phyloP scores from a whole-genome alignment of 768 basidiomycete genomes.

The Mycena belliarum region DNA sequence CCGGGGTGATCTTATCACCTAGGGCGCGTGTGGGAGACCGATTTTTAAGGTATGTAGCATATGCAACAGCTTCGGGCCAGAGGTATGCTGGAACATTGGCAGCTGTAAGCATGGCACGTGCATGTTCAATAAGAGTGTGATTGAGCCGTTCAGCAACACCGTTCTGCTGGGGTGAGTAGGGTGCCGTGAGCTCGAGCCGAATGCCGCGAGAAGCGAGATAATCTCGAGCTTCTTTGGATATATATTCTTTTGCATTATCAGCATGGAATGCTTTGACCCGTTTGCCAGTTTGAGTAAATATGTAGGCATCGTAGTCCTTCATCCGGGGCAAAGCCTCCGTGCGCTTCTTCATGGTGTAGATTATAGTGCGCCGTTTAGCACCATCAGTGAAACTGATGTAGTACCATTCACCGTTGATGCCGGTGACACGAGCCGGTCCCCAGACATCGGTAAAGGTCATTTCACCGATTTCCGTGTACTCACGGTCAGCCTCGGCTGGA shows the following conservation, averaged over 20 bases:
- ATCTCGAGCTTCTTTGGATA: slow-evolving; percentile 3
- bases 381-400: slow-evolving; percentile 21
- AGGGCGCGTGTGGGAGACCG: too few relatives aligned
- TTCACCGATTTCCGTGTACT: slow-evolving; percentile 23
- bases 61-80: too few relatives aligned
- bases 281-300: neutral
- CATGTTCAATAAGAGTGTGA: too few relatives aligned
- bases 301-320: neutral
- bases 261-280: slow-evolving; percentile 5
- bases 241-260: slow-evolving; percentile 25
- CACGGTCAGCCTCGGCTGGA: slow-evolving; percentile 21
- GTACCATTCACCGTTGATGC: slow-evolving; percentile 14
- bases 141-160: too few relatives aligned
- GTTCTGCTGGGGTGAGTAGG: too few relatives aligned
- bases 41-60: too few relatives aligned
- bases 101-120: too few relatives aligned
- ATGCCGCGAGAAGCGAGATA: slow-evolving; percentile 26
- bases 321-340: slow-evolving; percentile 2
- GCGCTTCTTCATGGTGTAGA: slow-evolving; percentile 9
- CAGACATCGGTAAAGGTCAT: slow-evolving; percentile 24
- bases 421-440: slow-evolving; percentile 21
- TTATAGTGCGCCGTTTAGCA: neutral
- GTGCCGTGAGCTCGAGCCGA: neutral
- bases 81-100: too few relatives aligned
- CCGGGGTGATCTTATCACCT: too few relatives aligned